A percentile compares a stretch with the other conserved stretches of the same genome.
Conservation (phyloP, 805 yeast species). For the Helenozyma baotianmanensis region DNA sequence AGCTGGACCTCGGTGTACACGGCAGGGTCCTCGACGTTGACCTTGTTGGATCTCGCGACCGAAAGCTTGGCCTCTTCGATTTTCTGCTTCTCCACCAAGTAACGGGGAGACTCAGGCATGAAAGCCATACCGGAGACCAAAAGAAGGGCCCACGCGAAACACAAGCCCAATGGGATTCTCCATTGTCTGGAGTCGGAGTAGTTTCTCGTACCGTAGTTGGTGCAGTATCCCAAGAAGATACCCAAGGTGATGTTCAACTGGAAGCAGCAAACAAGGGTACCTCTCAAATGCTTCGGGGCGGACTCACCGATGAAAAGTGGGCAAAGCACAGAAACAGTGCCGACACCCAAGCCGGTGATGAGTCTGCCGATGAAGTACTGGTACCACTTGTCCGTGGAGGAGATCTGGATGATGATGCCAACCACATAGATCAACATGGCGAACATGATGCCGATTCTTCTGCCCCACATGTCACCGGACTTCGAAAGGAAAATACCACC, state of each 20-base stretch:
- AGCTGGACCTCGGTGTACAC: slow-evolving; percentile 50
- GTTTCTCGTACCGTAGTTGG: slow-evolving; percentile 58
- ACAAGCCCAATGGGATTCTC: slow-evolving; percentile 61
- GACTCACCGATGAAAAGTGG: slow-evolving; percentile 67
- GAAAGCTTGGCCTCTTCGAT: slow-evolving; percentile 52
- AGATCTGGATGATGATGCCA: slow-evolving; percentile 59
- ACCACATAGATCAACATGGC: slow-evolving; percentile 54
- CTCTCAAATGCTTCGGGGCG: slow-evolving; percentile 67
- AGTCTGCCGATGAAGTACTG: slow-evolving; percentile 58
- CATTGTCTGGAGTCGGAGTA: slow-evolving; percentile 52
- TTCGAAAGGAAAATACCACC: slow-evolving; percentile 62
- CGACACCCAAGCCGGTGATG: slow-evolving; percentile 68
- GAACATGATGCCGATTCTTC: slow-evolving; percentile 52
- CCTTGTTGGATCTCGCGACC: slow-evolving; percentile 56
- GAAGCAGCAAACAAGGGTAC: slow-evolving; percentile 64
- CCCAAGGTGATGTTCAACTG: slow-evolving; percentile 70
- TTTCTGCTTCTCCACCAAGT: slow-evolving; percentile 46
- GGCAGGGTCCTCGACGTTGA: slow-evolving; percentile 48
- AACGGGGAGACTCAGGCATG: slow-evolving; percentile 72
- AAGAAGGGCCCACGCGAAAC: slow-evolving; percentile 43
- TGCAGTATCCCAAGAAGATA: slow-evolving; percentile 66
- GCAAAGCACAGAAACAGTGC: slow-evolving; percentile 63
- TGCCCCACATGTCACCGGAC: slow-evolving; percentile 55
- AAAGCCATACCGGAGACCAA: slow-evolving; percentile 48
- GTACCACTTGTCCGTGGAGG: slow-evolving; percentile 52